These are phyloP conservation scores for Kodamaea hsintzibuensis DNA, from an alignment of 805 yeast genomes.

Conservation along the genomic window DNA sequence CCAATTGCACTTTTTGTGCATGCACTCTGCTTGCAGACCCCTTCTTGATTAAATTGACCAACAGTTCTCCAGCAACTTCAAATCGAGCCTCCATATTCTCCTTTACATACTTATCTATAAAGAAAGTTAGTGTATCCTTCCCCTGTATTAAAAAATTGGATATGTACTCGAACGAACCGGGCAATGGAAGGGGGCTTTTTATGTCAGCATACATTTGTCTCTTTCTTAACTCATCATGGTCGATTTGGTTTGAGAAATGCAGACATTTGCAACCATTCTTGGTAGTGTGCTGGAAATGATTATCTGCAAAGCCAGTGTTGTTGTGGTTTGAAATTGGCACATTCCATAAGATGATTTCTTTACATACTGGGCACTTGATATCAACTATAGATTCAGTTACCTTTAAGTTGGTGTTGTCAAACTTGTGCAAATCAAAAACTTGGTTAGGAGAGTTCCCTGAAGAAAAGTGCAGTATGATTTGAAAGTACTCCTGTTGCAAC, in stretches of 20 bases:
- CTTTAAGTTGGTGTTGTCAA: constrained; percentile 6
- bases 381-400: constrained; percentile 10
- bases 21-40: constrained; percentile 1
- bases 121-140: neutral
- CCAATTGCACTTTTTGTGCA: neutral
- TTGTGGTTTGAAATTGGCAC: constrained; percentile 12
- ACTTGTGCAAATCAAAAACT: constrained; percentile 5
- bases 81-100: neutral
- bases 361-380: constrained; percentile 17
- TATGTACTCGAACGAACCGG: constrained; percentile 10
- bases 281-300: constrained; percentile 6
- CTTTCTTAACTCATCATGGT: constrained; percentile 23
- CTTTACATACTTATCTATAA: constrained; percentile 9
- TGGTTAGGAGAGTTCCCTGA: constrained; percentile 7
- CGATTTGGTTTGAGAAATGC: constrained; percentile 7
- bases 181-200: neutral
- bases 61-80: neutral
- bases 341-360: constrained; percentile 9
- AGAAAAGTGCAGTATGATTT: constrained; percentile 3
- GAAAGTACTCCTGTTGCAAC: constrained; percentile 7
- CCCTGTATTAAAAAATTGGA: constrained; percentile 9
- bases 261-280: neutral
- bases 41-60: neutral
- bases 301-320: constrained; percentile 17
- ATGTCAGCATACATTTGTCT: constrained; percentile 19